These are phyloP conservation scores for Phytophthora cryptogea DNA, from an alignment of 352 stramenopile species.

Conservation along the genomic window DNA sequence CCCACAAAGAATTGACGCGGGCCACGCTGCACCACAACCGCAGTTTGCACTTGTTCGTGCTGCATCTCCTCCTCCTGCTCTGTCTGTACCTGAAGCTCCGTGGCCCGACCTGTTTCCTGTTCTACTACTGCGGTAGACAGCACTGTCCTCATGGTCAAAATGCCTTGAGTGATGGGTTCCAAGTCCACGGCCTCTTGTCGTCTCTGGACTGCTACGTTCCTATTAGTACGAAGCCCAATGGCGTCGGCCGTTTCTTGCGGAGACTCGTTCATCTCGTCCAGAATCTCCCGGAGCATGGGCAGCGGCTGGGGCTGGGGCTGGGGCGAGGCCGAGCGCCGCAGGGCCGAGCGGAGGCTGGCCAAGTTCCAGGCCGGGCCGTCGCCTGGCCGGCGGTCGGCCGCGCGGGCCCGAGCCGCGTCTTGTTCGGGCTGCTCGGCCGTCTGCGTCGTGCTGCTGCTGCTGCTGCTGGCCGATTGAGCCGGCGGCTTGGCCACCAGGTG, in stretches of 20 bases:
- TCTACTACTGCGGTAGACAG: slow-evolving; percentile 42
- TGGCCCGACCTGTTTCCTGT: neutral
- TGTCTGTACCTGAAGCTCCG: neutral
- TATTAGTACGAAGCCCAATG: slow-evolving; percentile 28
- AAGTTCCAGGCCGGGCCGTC: slow-evolving; percentile 64
- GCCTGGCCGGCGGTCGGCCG: slow-evolving; percentile 6
- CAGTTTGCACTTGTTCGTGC: neutral
- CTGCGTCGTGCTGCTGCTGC: slow-evolving; percentile 21
- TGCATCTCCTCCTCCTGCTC: neutral
- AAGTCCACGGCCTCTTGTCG: slow-evolving; percentile 31
- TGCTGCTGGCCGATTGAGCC: neutral
- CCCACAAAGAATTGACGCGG: slow-evolving; percentile 82
- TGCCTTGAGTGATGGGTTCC: slow-evolving; percentile 59
- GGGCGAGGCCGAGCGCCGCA: slow-evolving; percentile 16
- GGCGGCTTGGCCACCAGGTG: slow-evolving; percentile 85
- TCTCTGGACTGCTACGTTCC: neutral
- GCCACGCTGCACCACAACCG: slow-evolving; percentile 28
- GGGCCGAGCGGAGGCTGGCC: slow-evolving; percentile 55
- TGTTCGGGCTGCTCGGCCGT: slow-evolving; percentile 2
- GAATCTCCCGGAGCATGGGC: slow-evolving; percentile 44
- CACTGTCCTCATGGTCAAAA: slow-evolving; percentile 59
- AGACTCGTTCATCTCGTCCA: slow-evolving; percentile 41
- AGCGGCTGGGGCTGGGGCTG: slow-evolving; percentile 22
- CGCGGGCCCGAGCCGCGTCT: neutral
- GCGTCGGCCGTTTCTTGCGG: slow-evolving; percentile 32